Evolutionary conservation across 1,284 basidiomycete species (phyloP), one percentile per base, ranked within the genome.

Genomic region (Nidula niveotomentosa): DNA sequence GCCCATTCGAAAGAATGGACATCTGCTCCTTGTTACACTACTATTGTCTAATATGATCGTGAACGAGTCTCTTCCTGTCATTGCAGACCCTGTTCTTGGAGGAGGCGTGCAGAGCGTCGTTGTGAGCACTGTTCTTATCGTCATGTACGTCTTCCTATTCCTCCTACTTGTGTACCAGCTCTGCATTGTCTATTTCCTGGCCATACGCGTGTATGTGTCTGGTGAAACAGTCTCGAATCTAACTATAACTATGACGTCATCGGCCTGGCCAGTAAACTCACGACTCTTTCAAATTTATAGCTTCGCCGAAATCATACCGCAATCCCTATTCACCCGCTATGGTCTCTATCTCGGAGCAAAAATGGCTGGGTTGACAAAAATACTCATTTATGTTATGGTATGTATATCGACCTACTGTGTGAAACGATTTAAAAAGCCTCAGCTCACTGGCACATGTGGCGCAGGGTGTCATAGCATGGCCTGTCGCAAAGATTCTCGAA

Each of bases 331-430:
- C 69, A 96, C 94, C 10, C 86, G 95, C 13, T 91, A 96, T 76
- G 96, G 96, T 23, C 81, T 98, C 2, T 89, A 90, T 57, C 87
- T 98, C 52, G 96, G 96, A 34, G 95, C 95, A 1, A 91, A 90
- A 62, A 93, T 94, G 78, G 93, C 93, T 0, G 85, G 88, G 0
- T 78, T 93, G 56, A 91, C 93, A 1, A 83, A 78, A 43, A 68
- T 79, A 18, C 71, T 94, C 46, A 89, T 94, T 49, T 88, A 85
- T 68, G 68, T 80, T 6, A 69, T 94, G 65, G 91, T 90, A 61
- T 60, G 83, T 15, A 3, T 23, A 23, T 23, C 23, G 23, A 4
- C 23, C 23, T 23, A 23, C 4, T 23, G 23, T 23, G 23, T 23
- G 23, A 23, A 23, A 23, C 23, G 23, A 23, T 23, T 23, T 23